Conservation (phyloP, 371 early-diverging fungal species). For the Entomophthora muscae region DNA sequence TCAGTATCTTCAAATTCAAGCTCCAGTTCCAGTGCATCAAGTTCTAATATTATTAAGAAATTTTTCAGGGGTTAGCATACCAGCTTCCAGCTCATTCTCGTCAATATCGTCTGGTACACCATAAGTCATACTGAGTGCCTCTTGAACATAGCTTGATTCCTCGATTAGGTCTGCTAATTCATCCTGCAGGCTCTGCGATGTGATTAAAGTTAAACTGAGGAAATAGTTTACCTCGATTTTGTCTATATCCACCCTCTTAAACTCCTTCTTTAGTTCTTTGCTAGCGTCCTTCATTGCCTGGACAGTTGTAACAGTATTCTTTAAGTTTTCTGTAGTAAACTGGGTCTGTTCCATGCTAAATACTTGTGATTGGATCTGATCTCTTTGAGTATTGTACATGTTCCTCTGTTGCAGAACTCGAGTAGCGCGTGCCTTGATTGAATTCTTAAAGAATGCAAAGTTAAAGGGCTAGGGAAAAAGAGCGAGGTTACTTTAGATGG, state of each 20-base stretch:
- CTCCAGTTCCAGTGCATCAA: constrained; percentile 90
- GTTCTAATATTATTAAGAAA: constrained; percentile 27
- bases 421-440: constrained; percentile 78
- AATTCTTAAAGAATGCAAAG: constrained; percentile 23
- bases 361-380: constrained; percentile 81
- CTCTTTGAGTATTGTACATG: constrained; percentile 81
- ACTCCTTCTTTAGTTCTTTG: constrained; percentile 84
- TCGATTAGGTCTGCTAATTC: constrained; percentile 94
- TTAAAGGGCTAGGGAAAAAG: no score
- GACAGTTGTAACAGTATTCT: constrained; percentile 78
- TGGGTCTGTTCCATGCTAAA: constrained; percentile 95
- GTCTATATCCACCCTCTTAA: constrained; percentile 79
- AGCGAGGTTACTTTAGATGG: constrained; percentile 53
- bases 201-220: background rate
- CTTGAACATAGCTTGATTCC: constrained; percentile 89
- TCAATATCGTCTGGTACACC: constrained; percentile 86
- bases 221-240: constrained; percentile 63
- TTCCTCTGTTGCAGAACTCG: constrained; percentile 83
- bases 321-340: constrained; percentile 86
- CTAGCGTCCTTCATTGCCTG: constrained; percentile 89
- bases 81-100: constrained; percentile 91
- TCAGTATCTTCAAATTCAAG: constrained; percentile 64
- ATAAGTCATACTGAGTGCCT: constrained; percentile 76
- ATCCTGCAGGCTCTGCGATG: constrained; percentile 67
- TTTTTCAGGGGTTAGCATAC: constrained; percentile 15